phyloP scores from a whole-genome alignment of 108 stramenopile species.

The Cyclostephanos invisitatus region DNA sequence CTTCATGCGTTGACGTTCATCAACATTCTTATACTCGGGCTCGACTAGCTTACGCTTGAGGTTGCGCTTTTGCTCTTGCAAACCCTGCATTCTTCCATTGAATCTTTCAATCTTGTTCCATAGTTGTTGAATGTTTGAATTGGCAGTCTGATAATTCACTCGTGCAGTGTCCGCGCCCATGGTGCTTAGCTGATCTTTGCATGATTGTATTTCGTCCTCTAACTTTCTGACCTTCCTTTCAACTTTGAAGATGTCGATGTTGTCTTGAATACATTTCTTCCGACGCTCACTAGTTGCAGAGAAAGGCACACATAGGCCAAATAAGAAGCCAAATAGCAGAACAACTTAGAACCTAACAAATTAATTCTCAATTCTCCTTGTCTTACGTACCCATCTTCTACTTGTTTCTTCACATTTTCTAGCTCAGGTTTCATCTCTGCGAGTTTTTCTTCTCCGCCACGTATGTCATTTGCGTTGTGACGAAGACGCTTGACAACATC shows the following conservation, averaged over 20 bases:
- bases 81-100: slow-evolving; percentile 64
- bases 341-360: background rate
- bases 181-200: slow-evolving; percentile 38
- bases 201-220: slow-evolving; percentile 47
- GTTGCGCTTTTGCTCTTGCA: slow-evolving; percentile 63
- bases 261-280: slow-evolving; percentile 67
- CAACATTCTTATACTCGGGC: slow-evolving; percentile 83
- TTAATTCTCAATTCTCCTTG: too few relatives aligned
- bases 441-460: slow-evolving; percentile 29
- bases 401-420: slow-evolving; percentile 49
- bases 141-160: slow-evolving; percentile 24
- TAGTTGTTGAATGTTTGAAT: slow-evolving; percentile 25
- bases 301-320: background rate
- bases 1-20: slow-evolving; percentile 82
- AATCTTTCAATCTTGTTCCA: slow-evolving; percentile 30
- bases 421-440: slow-evolving; percentile 49
- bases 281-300: slow-evolving; percentile 49
- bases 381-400: slow-evolving; percentile 58
- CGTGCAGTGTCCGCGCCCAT: slow-evolving; percentile 57
- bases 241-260: slow-evolving; percentile 62
- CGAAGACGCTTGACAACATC: slow-evolving; percentile 35
- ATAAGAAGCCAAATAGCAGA: background rate
- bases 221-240: slow-evolving; percentile 27
- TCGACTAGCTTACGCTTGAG: slow-evolving; percentile 56
- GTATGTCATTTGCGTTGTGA: slow-evolving; percentile 20